Conservation (phyloP, 192 early-diverging fungal species). For the Rhizophlyctis rosea region DNA sequence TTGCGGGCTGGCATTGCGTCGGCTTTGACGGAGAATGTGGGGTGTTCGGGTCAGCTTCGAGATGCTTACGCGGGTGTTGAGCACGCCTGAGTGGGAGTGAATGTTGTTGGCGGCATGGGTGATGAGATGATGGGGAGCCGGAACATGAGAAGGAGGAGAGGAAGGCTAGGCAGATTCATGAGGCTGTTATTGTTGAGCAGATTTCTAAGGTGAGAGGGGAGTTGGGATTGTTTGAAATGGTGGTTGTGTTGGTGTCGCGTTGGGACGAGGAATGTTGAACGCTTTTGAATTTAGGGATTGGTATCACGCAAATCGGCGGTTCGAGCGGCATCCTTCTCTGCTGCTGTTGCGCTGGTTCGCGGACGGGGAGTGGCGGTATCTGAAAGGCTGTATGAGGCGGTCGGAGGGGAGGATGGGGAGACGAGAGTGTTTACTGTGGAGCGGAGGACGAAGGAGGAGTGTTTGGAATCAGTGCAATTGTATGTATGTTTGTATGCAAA, state of each 20-base stretch:
- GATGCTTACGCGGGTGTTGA: conserved; percentile 1
- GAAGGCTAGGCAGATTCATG: not conserved
- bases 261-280: too few relatives aligned
- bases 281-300: conserved; percentile 9
- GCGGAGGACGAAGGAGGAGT: conserved; percentile 13
- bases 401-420: conserved; percentile 7
- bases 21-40: not conserved
- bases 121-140: not conserved
- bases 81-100: not conserved
- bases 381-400: conserved; percentile 1
- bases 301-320: conserved; percentile 6
- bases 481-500: too few relatives aligned
- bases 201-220: not conserved
- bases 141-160: not conserved
- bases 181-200: not conserved
- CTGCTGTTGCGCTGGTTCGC: conserved; percentile 8
- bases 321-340: conserved; percentile 18
- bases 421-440: not conserved
- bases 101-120: not conserved
- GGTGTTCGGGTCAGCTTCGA: not conserved
- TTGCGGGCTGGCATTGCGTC: not conserved
- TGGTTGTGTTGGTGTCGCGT: too few relatives aligned
- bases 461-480: too few relatives aligned
- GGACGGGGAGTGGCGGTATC: not conserved
- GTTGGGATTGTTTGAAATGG: not conserved